A percentile compares a stretch with the other conserved stretches of the same genome.
phyloP scores from a whole-genome alignment of 2,329 filamentous ascomycete genomes.

The Ophiostoma montium region DNA sequence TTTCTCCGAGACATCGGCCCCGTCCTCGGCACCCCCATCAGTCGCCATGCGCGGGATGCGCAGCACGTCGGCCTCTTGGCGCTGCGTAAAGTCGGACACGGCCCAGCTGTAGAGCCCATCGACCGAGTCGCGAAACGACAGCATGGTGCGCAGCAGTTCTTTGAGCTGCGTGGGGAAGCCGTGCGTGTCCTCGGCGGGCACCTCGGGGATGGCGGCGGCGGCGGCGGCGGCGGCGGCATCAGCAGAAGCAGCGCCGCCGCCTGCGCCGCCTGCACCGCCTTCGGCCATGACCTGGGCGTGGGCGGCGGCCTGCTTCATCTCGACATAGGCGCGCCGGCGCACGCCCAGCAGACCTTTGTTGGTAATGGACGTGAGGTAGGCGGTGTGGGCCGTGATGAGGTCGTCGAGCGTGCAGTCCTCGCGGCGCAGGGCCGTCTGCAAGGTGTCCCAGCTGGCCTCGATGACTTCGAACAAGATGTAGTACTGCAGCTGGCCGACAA shows the following conservation, averaged over 20 bases:
- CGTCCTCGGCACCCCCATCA: slow-evolving; percentile 35
- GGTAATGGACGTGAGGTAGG: slow-evolving; percentile 86
- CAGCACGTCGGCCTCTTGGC: slow-evolving; percentile 66
- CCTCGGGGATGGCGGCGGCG: slow-evolving; percentile 21
- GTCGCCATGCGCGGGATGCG: slow-evolving; percentile 30
- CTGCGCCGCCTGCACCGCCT: slow-evolving; percentile 21
- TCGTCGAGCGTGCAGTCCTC: slow-evolving; percentile 85
- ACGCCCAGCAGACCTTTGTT: slow-evolving; percentile 88
- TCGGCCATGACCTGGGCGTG: too few species aligned
- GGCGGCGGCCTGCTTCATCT: slow-evolving; percentile 20
- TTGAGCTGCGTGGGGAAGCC: slow-evolving; percentile 84
- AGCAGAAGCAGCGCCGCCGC: too few species aligned
- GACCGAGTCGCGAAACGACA: slow-evolving; percentile 82
- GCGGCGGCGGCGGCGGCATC: too few species aligned
- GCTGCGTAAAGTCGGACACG: slow-evolving; percentile 80
- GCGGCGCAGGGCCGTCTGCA: slow-evolving; percentile 69
- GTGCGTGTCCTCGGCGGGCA: slow-evolving; percentile 47
- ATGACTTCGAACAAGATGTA: slow-evolving; percentile 99
- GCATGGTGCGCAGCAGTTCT: slow-evolving; percentile 86
- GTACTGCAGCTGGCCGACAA: slow-evolving; percentile 92
- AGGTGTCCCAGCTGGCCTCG: slow-evolving; percentile 84
- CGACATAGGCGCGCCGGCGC: slow-evolving; percentile 30
- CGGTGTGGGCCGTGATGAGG: slow-evolving; percentile 78
- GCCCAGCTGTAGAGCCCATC: slow-evolving; percentile 92
- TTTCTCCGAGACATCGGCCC: slow-evolving; percentile 39